Evolutionary conservation across 140 eudicot species (phyloP).

Genomic region (Cichorium intybus): DNA sequence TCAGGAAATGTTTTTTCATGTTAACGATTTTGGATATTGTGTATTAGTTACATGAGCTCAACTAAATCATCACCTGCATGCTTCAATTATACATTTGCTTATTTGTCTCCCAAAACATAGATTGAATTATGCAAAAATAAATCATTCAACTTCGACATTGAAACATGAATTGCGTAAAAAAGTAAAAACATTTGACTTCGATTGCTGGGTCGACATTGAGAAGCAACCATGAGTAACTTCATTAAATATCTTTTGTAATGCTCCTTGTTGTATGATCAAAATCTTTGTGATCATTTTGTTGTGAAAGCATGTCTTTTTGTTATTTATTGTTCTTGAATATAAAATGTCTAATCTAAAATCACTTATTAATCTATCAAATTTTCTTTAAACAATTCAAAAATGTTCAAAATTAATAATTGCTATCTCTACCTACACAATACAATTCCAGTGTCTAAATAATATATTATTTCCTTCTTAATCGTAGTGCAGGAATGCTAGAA

Average conservation of each 20-base stretch:
- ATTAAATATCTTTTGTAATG: neutral
- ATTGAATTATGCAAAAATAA: conserved; percentile 3
- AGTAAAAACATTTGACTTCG: neutral
- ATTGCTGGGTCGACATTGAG: conserved; percentile 8
- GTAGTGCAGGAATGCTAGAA: too few relatives aligned
- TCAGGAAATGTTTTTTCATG: neutral
- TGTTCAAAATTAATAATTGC: too few relatives aligned
- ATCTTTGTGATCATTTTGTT: neutral
- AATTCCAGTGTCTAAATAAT: too few relatives aligned
- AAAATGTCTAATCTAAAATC: neutral
- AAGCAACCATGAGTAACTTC: conserved; percentile 10
- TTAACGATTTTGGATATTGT: neutral
- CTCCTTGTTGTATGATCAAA: conserved; percentile 1
- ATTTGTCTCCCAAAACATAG: conserved; percentile 18
- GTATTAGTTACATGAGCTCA: neutral
- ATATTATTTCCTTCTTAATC: too few relatives aligned
- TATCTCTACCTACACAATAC: too few relatives aligned
- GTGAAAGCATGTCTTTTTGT: neutral
- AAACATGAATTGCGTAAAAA: neutral
- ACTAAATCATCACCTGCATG: neutral
- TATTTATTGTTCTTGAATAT: neutral
- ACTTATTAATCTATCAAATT: neutral
- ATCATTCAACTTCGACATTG: conserved; percentile 13
- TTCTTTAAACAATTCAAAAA: too few relatives aligned
- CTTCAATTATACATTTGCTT: conserved; percentile 23